Base-by-base conservation (phyloP, 2,329 filamentous ascomycete species). In the Pestalotiopsis sp. region DNA sequence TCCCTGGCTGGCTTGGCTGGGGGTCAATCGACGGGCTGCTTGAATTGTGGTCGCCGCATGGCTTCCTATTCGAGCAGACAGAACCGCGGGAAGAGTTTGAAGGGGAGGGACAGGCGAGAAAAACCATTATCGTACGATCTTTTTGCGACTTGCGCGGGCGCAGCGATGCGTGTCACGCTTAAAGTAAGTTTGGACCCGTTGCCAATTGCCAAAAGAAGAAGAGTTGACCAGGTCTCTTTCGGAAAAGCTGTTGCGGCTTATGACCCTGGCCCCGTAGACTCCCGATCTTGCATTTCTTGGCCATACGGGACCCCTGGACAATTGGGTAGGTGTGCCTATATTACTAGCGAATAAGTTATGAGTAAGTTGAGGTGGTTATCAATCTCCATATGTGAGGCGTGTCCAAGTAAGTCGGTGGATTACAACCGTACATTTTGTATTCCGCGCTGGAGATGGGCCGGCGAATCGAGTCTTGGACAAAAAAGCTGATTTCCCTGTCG, bases 11-110 rank as follows among this genome's bases (percentile, higher is more conserved):
- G 7, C 30, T 35, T 9, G 30, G 30, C 30, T 35, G 30, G 30
- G 30, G 5, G 9, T 39, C 60, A 39, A 63, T 63, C 48, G 60
- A n/a, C 60, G 60, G 39, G 30, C 2, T 39, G 35, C 38, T 17
- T 56, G 63, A 44, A 48, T n/a, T 44, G 63, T 26, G 20, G 63
- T 26, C 35, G 52, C 63, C 17, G 20, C 64, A 59, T 26, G 35
- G 55, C 52, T 59, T 59, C 64, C 64, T 59, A 66, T 66, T 66
- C 64, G 35, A 66, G 55, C 26, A 66, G 55, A 59, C 40, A 39
- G 30, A 5, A 30, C 55, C 10, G 30, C 26, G 40, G 44, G n/a
- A 65, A 35, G 61, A 35, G 30, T 35, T 35, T 9, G 13, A 35
- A 38, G 63, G 30, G 30, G 20, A 65, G 35, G 17, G 20, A 38